Conservation (phyloP, 2,329 filamentous ascomycete species). For the Xylariomycetidae sp. region DNA sequence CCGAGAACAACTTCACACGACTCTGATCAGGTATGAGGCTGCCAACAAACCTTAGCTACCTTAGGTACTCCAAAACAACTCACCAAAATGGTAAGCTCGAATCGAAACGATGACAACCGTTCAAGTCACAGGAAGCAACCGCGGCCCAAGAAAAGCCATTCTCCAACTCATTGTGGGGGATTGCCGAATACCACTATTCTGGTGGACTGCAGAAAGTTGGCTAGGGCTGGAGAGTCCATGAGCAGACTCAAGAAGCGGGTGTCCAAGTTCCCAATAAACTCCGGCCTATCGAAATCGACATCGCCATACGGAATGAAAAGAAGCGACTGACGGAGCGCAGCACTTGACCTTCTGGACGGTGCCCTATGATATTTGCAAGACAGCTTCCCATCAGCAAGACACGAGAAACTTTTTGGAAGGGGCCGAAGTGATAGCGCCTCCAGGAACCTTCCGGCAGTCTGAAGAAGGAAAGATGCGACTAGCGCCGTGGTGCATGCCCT, state of each 20-base stretch:
- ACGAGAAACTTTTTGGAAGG: slow-evolving; percentile 10
- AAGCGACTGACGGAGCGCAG: slow-evolving; percentile 1
- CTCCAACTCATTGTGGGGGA: slow-evolving; percentile 6
- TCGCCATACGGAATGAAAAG: neutral
- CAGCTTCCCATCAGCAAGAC: slow-evolving; percentile 8
- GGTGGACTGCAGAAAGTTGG: slow-evolving; percentile 5
- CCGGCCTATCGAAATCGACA: slow-evolving; percentile 6
- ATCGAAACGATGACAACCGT: slow-evolving; percentile 5
- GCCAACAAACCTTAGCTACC: no score
- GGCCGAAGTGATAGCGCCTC: slow-evolving; percentile 8
- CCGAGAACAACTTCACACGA: no score
- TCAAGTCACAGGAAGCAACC: slow-evolving; percentile 9
- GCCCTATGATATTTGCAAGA: slow-evolving; percentile 7
- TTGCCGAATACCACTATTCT: slow-evolving; percentile 5
- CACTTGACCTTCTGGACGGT: slow-evolving; percentile 6
- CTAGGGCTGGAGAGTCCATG: slow-evolving; percentile 8
- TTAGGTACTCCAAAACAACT: no score
- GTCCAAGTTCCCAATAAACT: slow-evolving; percentile 9
- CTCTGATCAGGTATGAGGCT: no score
- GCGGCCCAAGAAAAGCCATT: slow-evolving; percentile 9
- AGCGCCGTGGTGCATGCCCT: neutral
- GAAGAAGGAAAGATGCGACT: slow-evolving; percentile 3
- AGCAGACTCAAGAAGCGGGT: slow-evolving; percentile 4
- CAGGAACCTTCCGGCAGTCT: slow-evolving; percentile 11
- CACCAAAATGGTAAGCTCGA: slow-evolving; percentile 1